Base-by-base conservation (phyloP, 2,329 filamentous ascomycete species). In the Beauveria sp. region DNA sequence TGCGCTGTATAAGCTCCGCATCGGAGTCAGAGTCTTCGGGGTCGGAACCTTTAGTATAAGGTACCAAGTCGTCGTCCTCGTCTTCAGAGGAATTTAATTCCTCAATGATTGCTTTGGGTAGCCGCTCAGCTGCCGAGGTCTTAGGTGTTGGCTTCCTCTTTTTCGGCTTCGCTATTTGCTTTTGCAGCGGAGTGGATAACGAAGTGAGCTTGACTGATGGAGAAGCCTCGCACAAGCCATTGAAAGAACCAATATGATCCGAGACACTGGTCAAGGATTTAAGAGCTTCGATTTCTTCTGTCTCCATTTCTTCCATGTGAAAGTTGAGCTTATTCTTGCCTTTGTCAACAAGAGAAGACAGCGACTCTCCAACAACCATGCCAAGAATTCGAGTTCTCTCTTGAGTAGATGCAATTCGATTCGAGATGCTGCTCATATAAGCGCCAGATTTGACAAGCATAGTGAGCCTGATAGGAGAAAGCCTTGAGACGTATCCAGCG, bases 21-120 rank as follows among this genome's bases (percentile, higher is more conserved):
- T 99, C 96, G 43, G 97, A 92, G 61, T 97, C 92, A 0, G 91
- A 93, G 70, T 99, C 94, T 70, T 96, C 91, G 0, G 86, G 83
- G 66, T 99, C 94, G 2, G 90, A 92, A 68, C 91, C 90, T 71
- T 96, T 97, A 16, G 84, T 83, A 67, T 97, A 96, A 1, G 90
- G 84, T 2, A 85, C 78, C 1, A 97, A 77, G 63, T 90, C 89
- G 18, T 87, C 84, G 37, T 85, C 82, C 51, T 87, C 85, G 9
- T 79, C 80, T 0, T 84, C 81, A 2, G 82, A 81, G 10, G 82
- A 81, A 26, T 81, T 78, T 10, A 92, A 71, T 68, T 91, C 88
- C 72, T 92, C 82, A 18, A 88, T 85, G 20, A 87, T 78, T 22
- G 85, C 62, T 73, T 68, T 75, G 64, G 68, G 72, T n/a, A 60